Evolutionary conservation across 1,284 basidiomycete species (phyloP).

Genomic region (Ganoderma lingzhi): DNA sequence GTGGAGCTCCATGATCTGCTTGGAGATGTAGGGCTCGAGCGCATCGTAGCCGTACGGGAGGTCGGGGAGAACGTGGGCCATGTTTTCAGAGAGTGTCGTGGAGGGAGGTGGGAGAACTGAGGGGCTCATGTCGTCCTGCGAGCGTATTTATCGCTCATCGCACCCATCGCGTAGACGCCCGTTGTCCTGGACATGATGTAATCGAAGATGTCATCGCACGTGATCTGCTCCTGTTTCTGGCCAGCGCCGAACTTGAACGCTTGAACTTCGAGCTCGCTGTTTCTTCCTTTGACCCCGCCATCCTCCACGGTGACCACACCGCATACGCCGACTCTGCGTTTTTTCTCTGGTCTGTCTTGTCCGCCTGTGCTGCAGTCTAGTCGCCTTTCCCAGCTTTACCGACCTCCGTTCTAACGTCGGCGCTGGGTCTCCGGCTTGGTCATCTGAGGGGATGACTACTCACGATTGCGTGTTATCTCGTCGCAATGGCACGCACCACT

Average conservation of each 20-base stretch:
- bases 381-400: background rate
- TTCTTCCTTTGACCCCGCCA: slow-evolving; percentile 20
- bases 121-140: background rate
- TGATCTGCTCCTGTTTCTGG: background rate
- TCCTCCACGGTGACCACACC: slow-evolving; percentile 14
- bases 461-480: slow-evolving; percentile 34
- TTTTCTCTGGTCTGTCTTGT: background rate
- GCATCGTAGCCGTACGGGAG: slow-evolving; percentile 93
- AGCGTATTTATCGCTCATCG: slow-evolving; percentile 35
- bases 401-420: background rate
- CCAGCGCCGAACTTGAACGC: background rate
- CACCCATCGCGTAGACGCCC: slow-evolving; percentile 21
- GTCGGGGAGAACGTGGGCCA: slow-evolving; percentile 79
- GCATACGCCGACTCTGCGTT: background rate
- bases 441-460: slow-evolving; percentile 23
- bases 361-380: background rate
- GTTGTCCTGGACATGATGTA: slow-evolving; percentile 26
- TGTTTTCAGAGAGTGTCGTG: slow-evolving; percentile 24
- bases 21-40: slow-evolving; percentile 80
- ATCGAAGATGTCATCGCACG: slow-evolving; percentile 27
- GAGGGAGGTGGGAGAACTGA: slow-evolving; percentile 23
- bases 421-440: background rate
- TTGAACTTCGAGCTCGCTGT: slow-evolving; percentile 9
- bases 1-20: slow-evolving; percentile 92
- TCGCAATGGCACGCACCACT: background rate